Base-by-base conservation (phyloP, 78 protist species). In the Dictyostelium capitatum region DNA sequence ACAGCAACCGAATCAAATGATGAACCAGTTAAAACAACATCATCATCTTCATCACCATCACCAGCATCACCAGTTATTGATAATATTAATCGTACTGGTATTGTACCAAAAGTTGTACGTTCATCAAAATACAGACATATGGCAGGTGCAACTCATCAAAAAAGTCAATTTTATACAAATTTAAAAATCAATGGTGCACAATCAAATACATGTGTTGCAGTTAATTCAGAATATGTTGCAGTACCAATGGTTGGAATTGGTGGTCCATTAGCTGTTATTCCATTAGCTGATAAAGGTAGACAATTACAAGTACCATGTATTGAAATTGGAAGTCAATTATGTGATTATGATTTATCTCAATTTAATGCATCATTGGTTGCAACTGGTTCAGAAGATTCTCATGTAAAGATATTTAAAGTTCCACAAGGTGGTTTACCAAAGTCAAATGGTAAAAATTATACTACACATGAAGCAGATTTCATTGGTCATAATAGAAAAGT, bases 401-500 rank as follows among this genome's bases (percentile, higher is more conserved):
- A 93, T 82, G 72, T 93, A 41, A 79, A 80, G 47, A 11, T 93
- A 12, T 94, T 89, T 78, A 64, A 51, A 43, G 47, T 94, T 19
- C 96, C 96, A 67, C 75, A 81, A 30, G 96, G 96, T 79, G 96
- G 96, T 23, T 23, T 87, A 3, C 84, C 93, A 87, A 62, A 62
- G 23, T n/a, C 70, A 7, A 87, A 12, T 64, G 75, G 75, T 53
- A 83, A 83, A 51, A 74, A 87, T 59, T 91, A 82, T 51, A 74
- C 70, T 9, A 73, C 57, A 50, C 41, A 25, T 6, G 83, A 80
- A 28, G 43, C 64, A 0, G 90, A 82, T 62, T 73, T 83, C 51
- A 77, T 64, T 82, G 98, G 97, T 8, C 99, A 98, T 95, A 32
- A 62, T 47, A 91, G 96, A 84, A 93, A 94, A 28, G 91, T 96